Evolutionary conservation across 768 basidiomycete species (phyloP).

Genomic region (Phylloporus scabripes): DNA sequence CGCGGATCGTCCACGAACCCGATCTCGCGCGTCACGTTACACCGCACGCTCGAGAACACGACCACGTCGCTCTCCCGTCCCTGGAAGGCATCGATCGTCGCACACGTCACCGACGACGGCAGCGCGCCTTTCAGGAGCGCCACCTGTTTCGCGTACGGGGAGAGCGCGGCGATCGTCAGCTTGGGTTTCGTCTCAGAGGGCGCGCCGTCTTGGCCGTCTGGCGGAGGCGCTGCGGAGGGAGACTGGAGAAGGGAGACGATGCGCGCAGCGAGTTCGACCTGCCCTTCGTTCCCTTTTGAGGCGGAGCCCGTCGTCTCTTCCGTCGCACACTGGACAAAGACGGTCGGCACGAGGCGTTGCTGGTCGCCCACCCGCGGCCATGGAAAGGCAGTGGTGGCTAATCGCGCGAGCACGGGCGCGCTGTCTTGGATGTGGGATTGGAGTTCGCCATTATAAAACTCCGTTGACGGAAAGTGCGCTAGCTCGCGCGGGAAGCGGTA

Average conservation of each 20-base stretch:
- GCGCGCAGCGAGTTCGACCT: slow-evolving; percentile 47
- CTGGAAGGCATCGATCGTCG: slow-evolving; percentile 46
- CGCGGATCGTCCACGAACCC: slow-evolving; percentile 63
- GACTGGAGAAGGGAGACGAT: slow-evolving; percentile 40
- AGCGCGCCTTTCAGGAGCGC: slow-evolving; percentile 39
- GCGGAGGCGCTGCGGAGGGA: not conserved
- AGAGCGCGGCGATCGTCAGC: slow-evolving; percentile 30
- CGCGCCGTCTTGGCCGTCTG: not conserved
- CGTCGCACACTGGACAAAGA: slow-evolving; percentile 51
- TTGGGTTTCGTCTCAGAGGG: not conserved
- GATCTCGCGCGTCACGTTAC: slow-evolving; percentile 53
- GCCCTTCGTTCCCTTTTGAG: slow-evolving; percentile 59
- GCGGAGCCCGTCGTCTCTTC: slow-evolving; percentile 56
- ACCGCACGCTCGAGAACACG: slow-evolving; percentile 60
- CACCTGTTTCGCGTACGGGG: slow-evolving; percentile 58
- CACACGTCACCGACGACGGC: slow-evolving; percentile 17
- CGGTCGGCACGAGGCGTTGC: slow-evolving; percentile 40
- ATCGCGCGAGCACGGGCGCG: slow-evolving; percentile 33
- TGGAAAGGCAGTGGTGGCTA: slow-evolving; percentile 43
- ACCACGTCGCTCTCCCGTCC: slow-evolving; percentile 64
- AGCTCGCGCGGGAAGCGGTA: slow-evolving; percentile 59
- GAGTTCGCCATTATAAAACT: slow-evolving; percentile 57
- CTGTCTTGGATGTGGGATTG: slow-evolving; percentile 40
- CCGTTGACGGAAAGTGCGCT: slow-evolving; percentile 54
- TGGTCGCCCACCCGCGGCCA: slow-evolving; percentile 43